Base-by-base conservation (phyloP, 2,329 filamentous ascomycete species). In the Hirsutella thompsonii region DNA sequence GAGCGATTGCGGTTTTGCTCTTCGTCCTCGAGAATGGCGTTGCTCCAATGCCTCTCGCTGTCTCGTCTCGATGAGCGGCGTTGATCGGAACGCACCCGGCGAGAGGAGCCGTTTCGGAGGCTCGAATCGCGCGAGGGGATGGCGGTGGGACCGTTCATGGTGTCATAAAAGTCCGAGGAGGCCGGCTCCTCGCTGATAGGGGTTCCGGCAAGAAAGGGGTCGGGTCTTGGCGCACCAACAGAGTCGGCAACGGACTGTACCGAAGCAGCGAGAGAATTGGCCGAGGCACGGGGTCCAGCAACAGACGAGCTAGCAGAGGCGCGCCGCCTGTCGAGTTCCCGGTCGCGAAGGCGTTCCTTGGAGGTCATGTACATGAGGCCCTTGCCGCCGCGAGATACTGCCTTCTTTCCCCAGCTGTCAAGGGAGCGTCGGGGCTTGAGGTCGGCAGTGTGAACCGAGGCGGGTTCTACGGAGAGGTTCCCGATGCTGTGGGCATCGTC, bases 301-400 rank as follows among this genome's bases (percentile, higher is more conserved):
- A 48, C 61, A 69, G 18, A 42, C 8, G 8, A 28, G 3, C 50
- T 50, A 4, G 52, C 50, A 0, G 51, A 52, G n/a, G 62, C 52
- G 33, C 77, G 69, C 51, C 74, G 81, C 49, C 72, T 72, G 47
- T 83, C 78, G 4, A 62, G 61, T 46, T 83, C 79, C 47, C 70
- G 77, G 39, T 78, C 75, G 36, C 73, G 69, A 36, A 85, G 61
- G 23, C 70, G 69, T 56, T 86, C 81, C 53, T 74, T 80, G 36
- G 81, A 85, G 61, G 72, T 79, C 79, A 82, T 84, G 52, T 84
- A 83, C 72, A 80, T 78, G 52, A 84, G 60, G 3, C 78, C 73
- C 54, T 72, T 75, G 46, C 72, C 59, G 42, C 63, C 63, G 21
- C 76, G 67, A 3, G 58, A 26, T 6, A 26, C 57, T 33, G 69